These are phyloP conservation scores for Rubus parviflorus DNA, from an alignment of 306 rosid species.

Conservation along the genomic window DNA sequence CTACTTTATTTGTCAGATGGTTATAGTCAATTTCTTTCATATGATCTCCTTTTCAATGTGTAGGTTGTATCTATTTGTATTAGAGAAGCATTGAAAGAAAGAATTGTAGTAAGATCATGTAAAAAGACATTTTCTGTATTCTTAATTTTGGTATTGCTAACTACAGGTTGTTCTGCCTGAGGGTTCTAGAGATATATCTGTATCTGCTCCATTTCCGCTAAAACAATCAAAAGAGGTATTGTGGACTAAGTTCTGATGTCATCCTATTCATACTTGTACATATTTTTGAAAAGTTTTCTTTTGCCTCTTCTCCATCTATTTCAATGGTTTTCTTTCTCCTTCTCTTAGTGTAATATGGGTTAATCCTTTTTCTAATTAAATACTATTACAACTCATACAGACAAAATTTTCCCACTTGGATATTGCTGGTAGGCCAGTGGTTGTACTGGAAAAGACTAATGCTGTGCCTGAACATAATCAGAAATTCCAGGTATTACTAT, in stretches of 20 bases:
- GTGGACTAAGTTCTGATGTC: slow-evolving; percentile 7
- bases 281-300: slow-evolving; percentile 1
- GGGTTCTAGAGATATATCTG: slow-evolving; percentile 79
- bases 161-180: slow-evolving; percentile 97
- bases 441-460: slow-evolving; percentile 80
- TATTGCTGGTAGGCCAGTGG: slow-evolving; percentile 89
- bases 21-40: neutral
- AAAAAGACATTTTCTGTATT: neutral
- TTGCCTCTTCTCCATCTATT: slow-evolving; percentile 6
- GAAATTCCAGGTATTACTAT: slow-evolving; percentile 72
- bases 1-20: neutral
- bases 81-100: slow-evolving; percentile 13
- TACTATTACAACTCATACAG: slow-evolving; percentile 46
- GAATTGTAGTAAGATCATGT: slow-evolving; percentile 23
- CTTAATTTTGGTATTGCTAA: slow-evolving; percentile 28
- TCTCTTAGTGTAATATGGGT: slow-evolving; percentile 2
- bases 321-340: neutral
- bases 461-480: slow-evolving; percentile 92
- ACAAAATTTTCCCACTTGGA: slow-evolving; percentile 94
- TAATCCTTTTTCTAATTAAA: neutral
- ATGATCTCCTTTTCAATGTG: neutral
- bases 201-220: slow-evolving; percentile 70
- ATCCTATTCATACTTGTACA: slow-evolving; percentile 21
- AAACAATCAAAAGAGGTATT: slow-evolving; percentile 80
- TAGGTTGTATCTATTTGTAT: neutral